These are phyloP conservation scores for Candida tropicalis DNA, from an alignment of 1,139 yeast genomes.

Conservation along the genomic window DNA sequence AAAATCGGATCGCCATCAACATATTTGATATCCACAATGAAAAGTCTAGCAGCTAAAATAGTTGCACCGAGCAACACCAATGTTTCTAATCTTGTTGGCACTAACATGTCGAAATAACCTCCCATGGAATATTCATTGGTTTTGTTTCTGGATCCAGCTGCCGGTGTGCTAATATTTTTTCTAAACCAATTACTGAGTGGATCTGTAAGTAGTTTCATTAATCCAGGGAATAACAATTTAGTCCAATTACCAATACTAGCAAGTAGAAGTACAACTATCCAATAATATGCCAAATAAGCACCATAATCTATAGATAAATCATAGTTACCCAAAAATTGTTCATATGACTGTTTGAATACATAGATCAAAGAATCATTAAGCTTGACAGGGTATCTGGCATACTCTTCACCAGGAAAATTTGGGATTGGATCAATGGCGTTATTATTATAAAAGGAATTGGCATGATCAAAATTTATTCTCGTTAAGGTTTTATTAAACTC, in stretches of 20 bases:
- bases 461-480: constrained; percentile 27
- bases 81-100: constrained; percentile 71
- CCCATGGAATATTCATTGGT: constrained; percentile 30
- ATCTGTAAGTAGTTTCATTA: constrained; percentile 23
- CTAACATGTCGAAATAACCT: constrained; percentile 35
- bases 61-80: constrained; percentile 47
- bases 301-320: constrained; percentile 40
- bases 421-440: constrained; percentile 9
- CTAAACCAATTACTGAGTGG: constrained; percentile 30
- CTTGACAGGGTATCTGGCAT: constrained; percentile 28
- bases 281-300: constrained; percentile 29
- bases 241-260: constrained; percentile 37
- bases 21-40: constrained; percentile 24
- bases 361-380: constrained; percentile 21
- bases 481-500: constrained; percentile 31
- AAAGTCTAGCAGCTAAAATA: constrained; percentile 42
- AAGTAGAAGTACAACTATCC: constrained; percentile 30
- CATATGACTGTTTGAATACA: constrained; percentile 28
- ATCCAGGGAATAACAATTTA: constrained; percentile 27
- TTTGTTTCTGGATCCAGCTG: constrained; percentile 27
- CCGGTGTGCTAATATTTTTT: constrained; percentile 29
- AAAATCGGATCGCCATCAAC: constrained; percentile 35
- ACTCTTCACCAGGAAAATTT: constrained; percentile 22
- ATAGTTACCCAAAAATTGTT: constrained; percentile 44
- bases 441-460: constrained; percentile 37